Base-by-base conservation (phyloP, 768 basidiomycete species). In the Zangia roseola region DNA sequence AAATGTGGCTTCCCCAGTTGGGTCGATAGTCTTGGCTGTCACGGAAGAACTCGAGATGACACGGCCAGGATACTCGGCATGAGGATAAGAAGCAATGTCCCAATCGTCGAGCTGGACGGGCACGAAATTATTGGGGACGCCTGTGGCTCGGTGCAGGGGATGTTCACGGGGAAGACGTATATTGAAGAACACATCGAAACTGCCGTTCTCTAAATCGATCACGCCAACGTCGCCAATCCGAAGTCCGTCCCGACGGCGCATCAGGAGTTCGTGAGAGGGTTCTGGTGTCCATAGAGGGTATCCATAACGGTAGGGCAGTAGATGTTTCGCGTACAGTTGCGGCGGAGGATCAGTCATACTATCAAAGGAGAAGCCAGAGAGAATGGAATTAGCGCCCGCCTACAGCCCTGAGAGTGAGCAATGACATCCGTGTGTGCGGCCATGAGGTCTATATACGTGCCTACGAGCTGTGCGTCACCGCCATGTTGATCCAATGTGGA, bases 181-280 rank as follows among this genome's bases (percentile, higher is more conserved):
- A 43, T 69, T 72, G 56, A 72, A 73, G 2, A 71, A 61, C 47
- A 68, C 67, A 41, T 65, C 62, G 33, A 73, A 73, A 8, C 54
- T 56, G 30, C 70, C 71, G 31, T 59, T 55, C 20, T 57, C 58
- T 3, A 62, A 31, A 20, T 45, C 61, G 24, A 72, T 30, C 28
- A 70, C 56, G 13, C 69, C 69, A 4, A 72, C 64, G 45, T 73
- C 71, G 2, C 71, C 70, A 25, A 72, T 68, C 36, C 47, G 60
- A 19, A 67, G 56, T 5, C 69, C 69, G 16, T 56, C 47, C 2
- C 41, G 45, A 13, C 55, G 19, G 36, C 31, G 31, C 16, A 43
- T 10, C 26, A 30, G 10, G 36, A 37, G 26, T 31, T 30, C 30
- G 16, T 43, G 37, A 20, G 45, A 23, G 37, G 45, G 45, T 14